phyloP scores from a whole-genome alignment of 2,329 filamentous ascomycete species.

The Falciphora oryzae region DNA sequence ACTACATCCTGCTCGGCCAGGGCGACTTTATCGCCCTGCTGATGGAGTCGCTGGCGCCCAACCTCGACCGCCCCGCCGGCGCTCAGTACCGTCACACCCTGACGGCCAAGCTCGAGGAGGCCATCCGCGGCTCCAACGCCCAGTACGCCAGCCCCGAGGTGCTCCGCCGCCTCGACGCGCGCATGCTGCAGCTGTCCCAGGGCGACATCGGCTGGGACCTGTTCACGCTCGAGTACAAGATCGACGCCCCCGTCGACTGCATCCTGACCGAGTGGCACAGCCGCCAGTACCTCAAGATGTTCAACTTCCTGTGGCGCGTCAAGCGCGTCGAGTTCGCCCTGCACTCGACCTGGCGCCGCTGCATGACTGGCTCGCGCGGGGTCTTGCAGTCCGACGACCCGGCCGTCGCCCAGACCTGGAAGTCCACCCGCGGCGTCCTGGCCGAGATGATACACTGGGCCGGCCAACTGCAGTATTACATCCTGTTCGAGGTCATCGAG shows the following conservation, averaged over 20 bases:
- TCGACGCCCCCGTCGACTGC: conserved; percentile 92
- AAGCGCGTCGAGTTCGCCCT: conserved; percentile 96
- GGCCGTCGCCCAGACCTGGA: conserved; percentile 76
- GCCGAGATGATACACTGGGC: conserved; percentile 99
- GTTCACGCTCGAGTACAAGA: conserved; percentile 98
- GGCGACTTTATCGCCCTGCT: conserved; percentile 95
- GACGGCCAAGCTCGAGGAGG: conserved; percentile 96
- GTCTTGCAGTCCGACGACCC: conserved; percentile 71
- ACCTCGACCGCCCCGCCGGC: conserved; percentile 91
- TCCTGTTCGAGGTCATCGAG: conserved; percentile 97
- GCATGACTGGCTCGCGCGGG: conserved; percentile 91
- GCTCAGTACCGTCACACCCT: conserved; percentile 94
- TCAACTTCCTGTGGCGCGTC: conserved; percentile 98
- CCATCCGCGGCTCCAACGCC: conserved; percentile 93
- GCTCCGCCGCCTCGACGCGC: conserved; percentile 84
- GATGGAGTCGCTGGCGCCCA: conserved; percentile 92
- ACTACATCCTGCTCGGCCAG: conserved; percentile 89
- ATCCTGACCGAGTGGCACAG: conserved; percentile 95
- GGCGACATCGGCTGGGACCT: conserved; percentile 99
- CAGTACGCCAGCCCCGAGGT: conserved; percentile 94
- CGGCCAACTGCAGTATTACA: conserved; percentile 96
- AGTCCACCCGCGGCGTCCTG: conserved; percentile 77
- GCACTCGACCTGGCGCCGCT: conserved; percentile 84
- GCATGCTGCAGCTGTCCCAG: conserved; percentile 93
- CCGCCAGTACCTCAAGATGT: conserved; percentile 95